Evolutionary conservation across 345 rosid species (phyloP).

Genomic region (Noccaea bulbosa): DNA sequence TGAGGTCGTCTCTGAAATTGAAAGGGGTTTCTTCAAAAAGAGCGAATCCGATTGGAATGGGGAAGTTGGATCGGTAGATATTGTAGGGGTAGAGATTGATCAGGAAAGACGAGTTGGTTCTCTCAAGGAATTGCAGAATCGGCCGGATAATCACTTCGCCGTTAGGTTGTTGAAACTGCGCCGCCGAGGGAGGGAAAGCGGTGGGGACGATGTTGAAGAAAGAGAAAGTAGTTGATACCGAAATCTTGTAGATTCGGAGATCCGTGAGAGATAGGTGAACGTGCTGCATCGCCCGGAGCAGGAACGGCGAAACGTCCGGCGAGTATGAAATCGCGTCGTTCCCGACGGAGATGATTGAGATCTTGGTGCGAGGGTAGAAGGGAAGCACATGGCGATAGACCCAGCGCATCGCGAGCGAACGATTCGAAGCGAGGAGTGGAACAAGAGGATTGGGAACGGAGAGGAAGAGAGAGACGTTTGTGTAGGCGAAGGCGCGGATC

Average conservation of each 20-base stretch:
- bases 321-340: conserved; percentile 57
- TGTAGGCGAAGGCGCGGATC: conserved; percentile 75
- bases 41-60: conserved; percentile 84
- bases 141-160: conserved; percentile 65
- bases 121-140: conserved; percentile 68
- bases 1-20: conserved; percentile 74
- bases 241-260: conserved; percentile 63
- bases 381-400: conserved; percentile 76
- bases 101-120: conserved; percentile 77
- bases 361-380: conserved; percentile 74
- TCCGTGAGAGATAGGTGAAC: conserved; percentile 58
- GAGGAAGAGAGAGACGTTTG: conserved; percentile 79
- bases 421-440: conserved; percentile 74
- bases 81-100: conserved; percentile 86
- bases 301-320: conserved; percentile 51
- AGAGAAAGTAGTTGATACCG: conserved; percentile 86
- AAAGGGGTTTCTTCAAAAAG: conserved; percentile 77
- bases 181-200: conserved; percentile 82
- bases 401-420: conserved; percentile 75
- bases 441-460: conserved; percentile 76
- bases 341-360: conserved; percentile 81
- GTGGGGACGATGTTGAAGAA: conserved; percentile 68
- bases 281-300: conserved; percentile 75
- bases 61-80: conserved; percentile 62
- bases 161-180: conserved; percentile 67